Conservation (phyloP, 768 basidiomycete genomes). For the Russula dissimulans region DNA sequence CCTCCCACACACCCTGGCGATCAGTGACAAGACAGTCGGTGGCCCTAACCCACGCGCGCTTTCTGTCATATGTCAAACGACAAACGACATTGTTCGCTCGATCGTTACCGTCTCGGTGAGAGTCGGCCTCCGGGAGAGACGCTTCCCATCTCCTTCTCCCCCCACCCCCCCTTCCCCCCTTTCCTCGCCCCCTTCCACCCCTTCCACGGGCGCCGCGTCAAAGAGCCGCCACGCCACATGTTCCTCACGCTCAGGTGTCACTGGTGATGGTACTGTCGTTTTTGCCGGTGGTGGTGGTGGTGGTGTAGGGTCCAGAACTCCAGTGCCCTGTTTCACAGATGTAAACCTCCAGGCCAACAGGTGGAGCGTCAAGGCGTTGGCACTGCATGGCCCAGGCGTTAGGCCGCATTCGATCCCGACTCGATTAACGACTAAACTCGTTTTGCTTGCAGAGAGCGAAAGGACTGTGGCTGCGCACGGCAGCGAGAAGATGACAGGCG, state of each 20-base stretch:
- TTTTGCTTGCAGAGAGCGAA: too few relatives aligned
- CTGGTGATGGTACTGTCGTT: neutral
- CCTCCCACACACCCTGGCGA: too few relatives aligned
- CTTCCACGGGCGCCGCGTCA: neutral
- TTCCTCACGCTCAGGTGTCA: neutral
- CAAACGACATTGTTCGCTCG: neutral
- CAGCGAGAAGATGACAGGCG: too few relatives aligned
- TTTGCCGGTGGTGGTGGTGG: neutral
- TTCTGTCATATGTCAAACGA: neutral
- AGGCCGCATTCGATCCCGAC: too few relatives aligned
- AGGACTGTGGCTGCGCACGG: too few relatives aligned
- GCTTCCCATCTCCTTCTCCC: too few relatives aligned
- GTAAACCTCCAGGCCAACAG: neutral
- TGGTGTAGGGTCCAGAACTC: neutral
- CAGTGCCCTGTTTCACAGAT: conserved; percentile 4
- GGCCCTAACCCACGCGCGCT: neutral
- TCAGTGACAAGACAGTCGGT: too few relatives aligned
- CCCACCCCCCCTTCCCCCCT: neutral
- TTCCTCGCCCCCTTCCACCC: too few relatives aligned
- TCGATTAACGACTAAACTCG: too few relatives aligned
- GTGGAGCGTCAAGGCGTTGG: neutral
- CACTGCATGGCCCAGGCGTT: neutral
- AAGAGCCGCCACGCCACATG: neutral
- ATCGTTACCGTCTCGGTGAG: neutral
- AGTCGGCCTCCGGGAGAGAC: neutral